Conservation (phyloP, 148 eudicot genomes). For the Nyssa sinensis region DNA sequence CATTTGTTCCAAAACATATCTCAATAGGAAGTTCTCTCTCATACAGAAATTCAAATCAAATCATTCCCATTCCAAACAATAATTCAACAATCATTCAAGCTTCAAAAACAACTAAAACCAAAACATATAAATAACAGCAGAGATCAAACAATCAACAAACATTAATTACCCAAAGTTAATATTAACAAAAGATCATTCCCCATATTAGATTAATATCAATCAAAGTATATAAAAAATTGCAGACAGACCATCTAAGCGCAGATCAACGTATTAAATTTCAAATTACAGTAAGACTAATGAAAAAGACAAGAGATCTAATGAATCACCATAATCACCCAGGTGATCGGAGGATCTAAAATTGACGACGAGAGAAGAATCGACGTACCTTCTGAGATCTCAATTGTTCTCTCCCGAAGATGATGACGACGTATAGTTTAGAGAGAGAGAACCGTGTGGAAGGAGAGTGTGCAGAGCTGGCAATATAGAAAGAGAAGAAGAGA, state of each 20-base stretch:
- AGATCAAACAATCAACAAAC: slow-evolving; percentile 11
- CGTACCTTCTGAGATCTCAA: slow-evolving; percentile 24
- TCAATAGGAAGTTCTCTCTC: slow-evolving; percentile 4
- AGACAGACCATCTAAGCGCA: slow-evolving; percentile 1
- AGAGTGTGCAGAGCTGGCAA: slow-evolving; percentile 47
- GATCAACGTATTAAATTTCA: slow-evolving; percentile 4
- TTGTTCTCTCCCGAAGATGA: slow-evolving; percentile 8
- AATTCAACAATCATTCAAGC: not conserved
- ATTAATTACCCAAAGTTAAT: not conserved
- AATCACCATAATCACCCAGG: too few species aligned
- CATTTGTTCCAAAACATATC: not conserved
- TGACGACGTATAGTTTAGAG: slow-evolving; percentile 7
- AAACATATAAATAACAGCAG: not conserved
- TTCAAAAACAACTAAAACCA: not conserved
- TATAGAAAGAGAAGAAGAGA: slow-evolving; percentile 10
- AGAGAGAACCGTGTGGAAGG: slow-evolving; percentile 21
- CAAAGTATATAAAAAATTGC: not conserved
- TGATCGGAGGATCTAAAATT: slow-evolving; percentile 11
- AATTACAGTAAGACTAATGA: not conserved
- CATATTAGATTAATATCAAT: not conserved
- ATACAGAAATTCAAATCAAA: not conserved
- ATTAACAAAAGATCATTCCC: not conserved
- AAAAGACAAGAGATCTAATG: not conserved
- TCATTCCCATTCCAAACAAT: not conserved
- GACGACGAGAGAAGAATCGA: not conserved